Conservation (phyloP, 164 flowering plant species). For the Dillenia turbinata region DNA sequence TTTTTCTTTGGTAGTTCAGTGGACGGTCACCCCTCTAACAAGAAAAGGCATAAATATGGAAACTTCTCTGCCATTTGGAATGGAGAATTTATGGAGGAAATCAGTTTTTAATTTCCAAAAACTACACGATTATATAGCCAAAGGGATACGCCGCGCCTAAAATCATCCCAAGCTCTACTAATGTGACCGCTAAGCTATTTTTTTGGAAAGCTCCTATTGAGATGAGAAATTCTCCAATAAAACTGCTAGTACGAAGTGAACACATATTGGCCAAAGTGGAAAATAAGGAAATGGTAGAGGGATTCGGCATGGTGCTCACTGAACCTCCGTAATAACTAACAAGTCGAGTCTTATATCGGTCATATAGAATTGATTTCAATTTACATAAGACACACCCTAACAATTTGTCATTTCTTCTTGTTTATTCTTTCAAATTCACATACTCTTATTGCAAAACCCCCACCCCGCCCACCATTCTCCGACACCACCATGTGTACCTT, state of each 20-base stretch:
- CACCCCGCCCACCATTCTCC: too few species aligned
- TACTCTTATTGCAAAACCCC: too few species aligned
- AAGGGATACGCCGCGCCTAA: constrained; percentile 5
- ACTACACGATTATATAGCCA: background rate
- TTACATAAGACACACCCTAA: too few species aligned
- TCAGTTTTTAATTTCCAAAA: background rate
- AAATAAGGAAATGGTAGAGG: background rate
- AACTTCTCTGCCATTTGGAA: background rate
- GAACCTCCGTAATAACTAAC: too few species aligned
- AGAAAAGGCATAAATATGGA: background rate
- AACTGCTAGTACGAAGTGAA: background rate
- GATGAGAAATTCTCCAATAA: constrained; percentile 9
- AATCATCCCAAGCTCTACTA: constrained; percentile 15
- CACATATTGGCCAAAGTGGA: background rate
- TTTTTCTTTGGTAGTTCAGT: background rate
- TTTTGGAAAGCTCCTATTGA: constrained; percentile 12
- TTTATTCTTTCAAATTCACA: too few species aligned
- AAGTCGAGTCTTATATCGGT: too few species aligned
- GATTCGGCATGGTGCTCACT: too few species aligned
- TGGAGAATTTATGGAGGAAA: background rate
- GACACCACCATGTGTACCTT: too few species aligned
- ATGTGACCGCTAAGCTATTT: constrained; percentile 17
- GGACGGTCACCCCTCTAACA: background rate
- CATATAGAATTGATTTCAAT: too few species aligned
- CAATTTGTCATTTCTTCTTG: too few species aligned